phyloP scores from a whole-genome alignment of 345 rosid species.

The Syzygium aqueum region DNA sequence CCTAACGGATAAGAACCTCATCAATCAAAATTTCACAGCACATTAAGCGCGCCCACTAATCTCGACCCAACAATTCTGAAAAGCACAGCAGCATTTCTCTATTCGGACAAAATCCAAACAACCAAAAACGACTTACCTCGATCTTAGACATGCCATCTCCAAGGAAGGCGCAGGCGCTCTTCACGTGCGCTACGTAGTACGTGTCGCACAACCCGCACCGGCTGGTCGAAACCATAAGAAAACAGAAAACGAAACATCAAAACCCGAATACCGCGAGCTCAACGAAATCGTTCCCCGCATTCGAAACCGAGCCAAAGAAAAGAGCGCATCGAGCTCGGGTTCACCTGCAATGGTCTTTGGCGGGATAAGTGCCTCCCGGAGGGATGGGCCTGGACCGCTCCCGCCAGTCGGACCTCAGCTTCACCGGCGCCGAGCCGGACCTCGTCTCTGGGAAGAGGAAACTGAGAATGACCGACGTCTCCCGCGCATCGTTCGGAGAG shows the following conservation, averaged over 20 bases:
- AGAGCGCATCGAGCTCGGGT: not conserved
- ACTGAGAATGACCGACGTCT: not conserved
- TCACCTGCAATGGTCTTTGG: constrained; percentile 96
- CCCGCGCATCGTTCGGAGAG: not conserved
- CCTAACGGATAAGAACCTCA: not conserved
- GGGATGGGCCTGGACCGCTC: constrained; percentile 77
- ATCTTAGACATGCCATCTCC: constrained; percentile 96
- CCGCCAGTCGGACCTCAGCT: constrained; percentile 82
- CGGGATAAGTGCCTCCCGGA: constrained; percentile 86
- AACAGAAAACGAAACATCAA: not conserved
- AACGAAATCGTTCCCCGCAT: not conserved
- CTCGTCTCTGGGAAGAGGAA: constrained; percentile 14
- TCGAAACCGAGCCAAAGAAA: not conserved
- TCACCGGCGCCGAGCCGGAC: constrained; percentile 33
- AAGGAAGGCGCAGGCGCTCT: constrained; percentile 87
- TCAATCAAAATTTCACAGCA: not conserved
- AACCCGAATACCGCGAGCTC: not conserved
- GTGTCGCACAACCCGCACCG: constrained; percentile 90
- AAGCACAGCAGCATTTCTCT: not conserved
- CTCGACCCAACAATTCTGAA: not conserved
- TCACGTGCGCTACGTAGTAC: constrained; percentile 90
- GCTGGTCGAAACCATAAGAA: constrained; percentile 17
- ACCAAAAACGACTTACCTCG: constrained; percentile 40
- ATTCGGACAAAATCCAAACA: not conserved
- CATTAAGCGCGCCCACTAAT: not conserved